Evolutionary conservation across 1,284 basidiomycete species (phyloP).

Genomic region (Ganoderma meredithae): DNA sequence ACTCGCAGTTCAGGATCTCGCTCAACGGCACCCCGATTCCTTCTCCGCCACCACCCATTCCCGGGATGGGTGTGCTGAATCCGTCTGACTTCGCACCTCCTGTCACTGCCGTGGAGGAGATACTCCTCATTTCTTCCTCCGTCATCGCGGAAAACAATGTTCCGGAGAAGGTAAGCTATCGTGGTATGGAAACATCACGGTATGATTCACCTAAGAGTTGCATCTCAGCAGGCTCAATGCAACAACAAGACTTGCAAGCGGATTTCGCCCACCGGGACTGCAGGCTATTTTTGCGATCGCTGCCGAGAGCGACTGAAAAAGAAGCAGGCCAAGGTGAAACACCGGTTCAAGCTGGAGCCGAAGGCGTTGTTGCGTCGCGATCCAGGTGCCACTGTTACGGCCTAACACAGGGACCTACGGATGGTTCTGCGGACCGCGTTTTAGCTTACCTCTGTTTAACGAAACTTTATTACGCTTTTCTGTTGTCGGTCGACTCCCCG

Average conservation of each 20-base stretch:
- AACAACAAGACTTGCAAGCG: slow-evolving; percentile 44
- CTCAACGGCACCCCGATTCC: slow-evolving; percentile 5
- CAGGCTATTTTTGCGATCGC: slow-evolving; percentile 49
- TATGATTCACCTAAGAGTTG: background rate
- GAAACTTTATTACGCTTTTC: background rate
- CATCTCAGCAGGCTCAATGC: slow-evolving; percentile 34
- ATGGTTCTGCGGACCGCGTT: background rate
- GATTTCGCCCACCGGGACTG: slow-evolving; percentile 35
- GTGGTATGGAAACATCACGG: background rate
- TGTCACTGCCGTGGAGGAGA: background rate
- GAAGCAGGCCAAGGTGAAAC: slow-evolving; percentile 50
- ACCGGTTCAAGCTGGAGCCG: slow-evolving; percentile 54
- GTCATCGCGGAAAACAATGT: background rate
- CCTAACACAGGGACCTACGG: background rate
- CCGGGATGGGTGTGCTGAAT: slow-evolving; percentile 2
- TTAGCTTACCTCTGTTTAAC: background rate
- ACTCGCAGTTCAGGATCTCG: slow-evolving; percentile 21
- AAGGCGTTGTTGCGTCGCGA: slow-evolving; percentile 31
- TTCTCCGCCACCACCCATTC: background rate
- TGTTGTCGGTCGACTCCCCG: background rate
- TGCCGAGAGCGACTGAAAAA: slow-evolving; percentile 55
- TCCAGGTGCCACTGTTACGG: background rate
- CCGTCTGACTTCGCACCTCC: background rate
- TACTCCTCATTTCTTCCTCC: background rate
- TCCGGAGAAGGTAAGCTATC: slow-evolving; percentile 12